Evolutionary conservation across 345 rosid genomes (phyloP).

Genomic region (Bretschneidera sinensis): DNA sequence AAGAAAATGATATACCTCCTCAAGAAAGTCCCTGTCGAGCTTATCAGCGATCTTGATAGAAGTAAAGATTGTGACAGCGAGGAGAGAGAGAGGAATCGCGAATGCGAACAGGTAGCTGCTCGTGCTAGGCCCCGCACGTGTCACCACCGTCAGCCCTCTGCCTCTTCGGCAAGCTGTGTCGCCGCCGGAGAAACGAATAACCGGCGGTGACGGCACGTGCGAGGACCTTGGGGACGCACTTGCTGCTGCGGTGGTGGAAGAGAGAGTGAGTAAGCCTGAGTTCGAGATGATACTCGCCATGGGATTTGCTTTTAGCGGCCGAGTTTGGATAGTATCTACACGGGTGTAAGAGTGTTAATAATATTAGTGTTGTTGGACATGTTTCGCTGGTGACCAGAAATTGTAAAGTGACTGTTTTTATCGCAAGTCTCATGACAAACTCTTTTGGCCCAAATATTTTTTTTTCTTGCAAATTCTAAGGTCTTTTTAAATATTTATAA

Average conservation of each 20-base stretch:
- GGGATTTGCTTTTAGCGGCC: neutral
- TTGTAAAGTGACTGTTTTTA: too few relatives aligned
- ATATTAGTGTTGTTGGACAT: too few relatives aligned
- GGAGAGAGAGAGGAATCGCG: conserved; percentile 63
- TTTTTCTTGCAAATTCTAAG: too few relatives aligned
- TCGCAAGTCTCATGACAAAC: too few relatives aligned
- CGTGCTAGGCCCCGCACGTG: conserved; percentile 61
- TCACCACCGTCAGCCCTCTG: conserved; percentile 40
- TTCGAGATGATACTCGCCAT: conserved; percentile 52
- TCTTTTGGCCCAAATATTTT: too few relatives aligned
- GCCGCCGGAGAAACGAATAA: conserved; percentile 17
- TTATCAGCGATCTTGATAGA: conserved; percentile 60
- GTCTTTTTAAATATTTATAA: too few relatives aligned
- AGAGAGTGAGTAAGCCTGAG: conserved; percentile 20
- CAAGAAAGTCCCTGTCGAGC: conserved; percentile 65
- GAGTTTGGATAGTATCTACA: neutral
- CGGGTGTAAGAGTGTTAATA: too few relatives aligned
- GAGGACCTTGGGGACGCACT: conserved; percentile 9
- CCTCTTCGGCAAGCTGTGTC: conserved; percentile 11
- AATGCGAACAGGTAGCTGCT: conserved; percentile 60
- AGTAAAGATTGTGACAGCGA: conserved; percentile 59
- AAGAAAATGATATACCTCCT: conserved; percentile 45
- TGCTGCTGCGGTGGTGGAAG: conserved; percentile 15
- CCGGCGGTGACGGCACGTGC: conserved; percentile 9
- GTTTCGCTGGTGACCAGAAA: too few relatives aligned